These are phyloP conservation scores for Rhazya stricta DNA, from an alignment of 257 asterid species.

Conservation along the genomic window DNA sequence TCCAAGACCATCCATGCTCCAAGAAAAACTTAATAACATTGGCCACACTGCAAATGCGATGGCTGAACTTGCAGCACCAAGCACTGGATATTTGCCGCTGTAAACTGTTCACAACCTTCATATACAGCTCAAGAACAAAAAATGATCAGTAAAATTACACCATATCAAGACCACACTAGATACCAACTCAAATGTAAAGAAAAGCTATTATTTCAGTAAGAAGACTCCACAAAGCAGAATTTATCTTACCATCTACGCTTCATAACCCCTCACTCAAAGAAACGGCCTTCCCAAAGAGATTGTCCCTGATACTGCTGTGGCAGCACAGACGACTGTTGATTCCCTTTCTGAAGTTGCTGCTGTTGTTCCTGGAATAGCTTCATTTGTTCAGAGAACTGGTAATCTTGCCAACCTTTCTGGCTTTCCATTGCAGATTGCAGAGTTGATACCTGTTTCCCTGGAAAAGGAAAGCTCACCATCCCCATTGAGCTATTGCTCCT, in stretches of 20 bases:
- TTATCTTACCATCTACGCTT: conserved; percentile 44
- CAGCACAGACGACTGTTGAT: conserved; percentile 46
- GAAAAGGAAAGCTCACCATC: conserved; percentile 62
- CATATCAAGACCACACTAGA: not conserved
- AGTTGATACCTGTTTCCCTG: conserved; percentile 64
- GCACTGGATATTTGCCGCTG: conserved; percentile 40
- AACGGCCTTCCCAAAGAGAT: conserved; percentile 54
- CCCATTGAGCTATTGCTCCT: conserved; percentile 46
- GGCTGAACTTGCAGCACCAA: conserved; percentile 60
- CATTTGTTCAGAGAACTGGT: conserved; percentile 47
- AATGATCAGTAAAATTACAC: not conserved
- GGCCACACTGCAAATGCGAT: conserved; percentile 56
- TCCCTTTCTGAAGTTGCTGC: conserved; percentile 52
- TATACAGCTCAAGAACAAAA: conserved; percentile 11
- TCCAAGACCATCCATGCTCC: conserved; percentile 82
- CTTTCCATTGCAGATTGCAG: conserved; percentile 47
- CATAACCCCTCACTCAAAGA: conserved; percentile 66
- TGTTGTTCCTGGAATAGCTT: conserved; percentile 54
- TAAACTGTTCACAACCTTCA: conserved; percentile 40
- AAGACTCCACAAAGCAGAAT: not conserved
- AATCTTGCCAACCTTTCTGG: conserved; percentile 51
- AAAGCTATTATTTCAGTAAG: not conserved
- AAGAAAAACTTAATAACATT: conserved; percentile 58
- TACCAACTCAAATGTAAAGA: not conserved
- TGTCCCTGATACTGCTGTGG: conserved; percentile 75